Conservation (phyloP, 2,329 filamentous ascomycete genomes). For the Thelonectria olida region DNA sequence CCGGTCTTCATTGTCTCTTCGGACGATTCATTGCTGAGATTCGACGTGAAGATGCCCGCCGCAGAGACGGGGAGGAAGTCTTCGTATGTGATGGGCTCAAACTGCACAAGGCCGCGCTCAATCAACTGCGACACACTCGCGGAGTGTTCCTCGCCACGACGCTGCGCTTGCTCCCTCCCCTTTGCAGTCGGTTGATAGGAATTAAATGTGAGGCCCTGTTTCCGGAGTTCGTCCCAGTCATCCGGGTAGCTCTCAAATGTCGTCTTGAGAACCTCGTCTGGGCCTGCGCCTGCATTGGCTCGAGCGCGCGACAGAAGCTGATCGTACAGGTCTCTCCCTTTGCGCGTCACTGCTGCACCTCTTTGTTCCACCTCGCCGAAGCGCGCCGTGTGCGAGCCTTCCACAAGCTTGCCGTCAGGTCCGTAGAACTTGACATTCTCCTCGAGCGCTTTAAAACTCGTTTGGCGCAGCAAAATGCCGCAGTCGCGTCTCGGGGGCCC, state of each 20-base stretch:
- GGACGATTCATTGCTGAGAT: conserved; percentile 33
- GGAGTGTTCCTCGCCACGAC: neutral
- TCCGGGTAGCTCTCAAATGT: conserved; percentile 50
- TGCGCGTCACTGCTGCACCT: conserved; percentile 56
- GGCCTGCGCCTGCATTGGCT: neutral
- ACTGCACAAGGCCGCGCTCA: conserved; percentile 41
- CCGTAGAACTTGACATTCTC: conserved; percentile 52
- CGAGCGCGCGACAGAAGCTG: conserved; percentile 40
- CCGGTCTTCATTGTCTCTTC: neutral
- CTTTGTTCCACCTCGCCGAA: conserved; percentile 63
- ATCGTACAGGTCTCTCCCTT: conserved; percentile 56
- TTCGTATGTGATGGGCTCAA: conserved; percentile 57
- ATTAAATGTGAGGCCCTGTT: conserved; percentile 48
- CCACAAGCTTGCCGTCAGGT: neutral
- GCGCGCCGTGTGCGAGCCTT: conserved; percentile 46
- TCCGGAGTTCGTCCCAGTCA: conserved; percentile 44
- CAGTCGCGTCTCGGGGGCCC: conserved; percentile 55
- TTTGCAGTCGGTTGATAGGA: conserved; percentile 35
- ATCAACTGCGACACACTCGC: conserved; percentile 42
- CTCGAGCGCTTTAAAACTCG: conserved; percentile 60
- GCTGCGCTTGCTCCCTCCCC: neutral
- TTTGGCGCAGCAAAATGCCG: conserved; percentile 58
- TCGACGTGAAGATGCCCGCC: conserved; percentile 57
- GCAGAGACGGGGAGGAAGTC: conserved; percentile 61
- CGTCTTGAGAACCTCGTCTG: conserved; percentile 30